Evolutionary conservation across 805 yeast species (phyloP), one percentile per base, ranked within the genome.

Genomic region (Peterozyma toletana): DNA sequence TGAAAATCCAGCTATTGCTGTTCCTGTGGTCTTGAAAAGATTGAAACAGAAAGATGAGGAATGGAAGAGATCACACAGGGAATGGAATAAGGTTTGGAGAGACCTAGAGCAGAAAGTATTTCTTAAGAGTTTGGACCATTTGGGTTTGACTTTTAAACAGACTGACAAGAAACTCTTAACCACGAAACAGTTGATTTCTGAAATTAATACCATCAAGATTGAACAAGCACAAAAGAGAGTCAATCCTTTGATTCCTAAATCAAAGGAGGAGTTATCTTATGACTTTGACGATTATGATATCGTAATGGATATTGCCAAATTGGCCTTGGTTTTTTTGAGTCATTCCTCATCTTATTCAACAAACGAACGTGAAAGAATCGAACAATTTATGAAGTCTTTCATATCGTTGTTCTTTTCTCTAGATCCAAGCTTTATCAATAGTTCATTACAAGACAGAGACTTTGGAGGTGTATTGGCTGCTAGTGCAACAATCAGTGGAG

Each of bases 31-130:
- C 11, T 70, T 93, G 62, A 86, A 83, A 53, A 79, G 99, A 57
- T 75, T 93, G 59, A 93, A 93, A 64, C 98, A 93, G 64, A 93
- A 93, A 64, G 98, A 93, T 60, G 98, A 93, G 64, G 99, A 93
- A 64, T 93, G 99, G 99, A 86, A 88, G 63, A 78, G 96, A 49
- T 90, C 96, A 2, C 99, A 91, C 56, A 79, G 98, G 55, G 98
- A 93, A 61, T 93, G 99, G 98, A 91, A 91, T 65, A 91, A 91
- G 60, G 95, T 89, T 11, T 93, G 99, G 99, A 80, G 99, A 58
- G 98, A 91, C 64, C 80, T 95, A 66, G 99, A 93, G 63, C 96
- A 90, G 58, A 90, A 88, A 56, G 96, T 89, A 0, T 90, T 86
- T 61, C 87, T 80, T 69, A 93, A 93, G 63, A 86, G 96, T 2